Conservation (phyloP, 2,329 filamentous ascomycete species). For the Neurospora crassa region DNA sequence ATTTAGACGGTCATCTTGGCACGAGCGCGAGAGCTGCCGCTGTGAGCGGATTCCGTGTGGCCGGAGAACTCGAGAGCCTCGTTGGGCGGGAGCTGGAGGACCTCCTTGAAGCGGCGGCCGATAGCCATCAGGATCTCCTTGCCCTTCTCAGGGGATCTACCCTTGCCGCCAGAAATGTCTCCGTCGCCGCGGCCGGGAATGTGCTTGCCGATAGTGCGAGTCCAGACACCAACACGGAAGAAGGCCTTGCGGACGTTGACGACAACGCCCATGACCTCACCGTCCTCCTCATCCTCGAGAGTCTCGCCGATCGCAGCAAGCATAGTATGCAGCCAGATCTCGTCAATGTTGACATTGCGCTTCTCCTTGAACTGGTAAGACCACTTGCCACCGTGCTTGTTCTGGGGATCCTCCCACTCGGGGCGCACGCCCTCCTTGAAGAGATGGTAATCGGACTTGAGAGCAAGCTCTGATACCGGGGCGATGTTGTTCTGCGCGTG, state of each 20-base stretch:
- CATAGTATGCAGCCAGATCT: conserved; percentile 95
- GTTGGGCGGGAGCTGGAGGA: conserved; percentile 65
- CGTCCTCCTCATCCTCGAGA: conserved; percentile 86
- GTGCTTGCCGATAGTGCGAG: conserved; percentile 80
- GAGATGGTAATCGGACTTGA: conserved; percentile 98
- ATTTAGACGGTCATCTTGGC: conserved; percentile 78
- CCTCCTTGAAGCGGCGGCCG: conserved; percentile 85
- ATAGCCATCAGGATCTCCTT: conserved; percentile 77
- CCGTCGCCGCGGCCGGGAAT: conserved; percentile 67
- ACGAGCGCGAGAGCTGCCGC: conserved; percentile 90
- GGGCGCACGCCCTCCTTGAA: conserved; percentile 97
- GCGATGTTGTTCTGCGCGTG: conserved; percentile 89
- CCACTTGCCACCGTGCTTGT: conserved; percentile 99
- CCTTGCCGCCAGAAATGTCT: conserved; percentile 66
- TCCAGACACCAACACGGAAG: conserved; percentile 97
- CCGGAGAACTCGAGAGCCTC: conserved; percentile 92
- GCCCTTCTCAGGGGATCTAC: conserved; percentile 69
- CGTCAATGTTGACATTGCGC: conserved; percentile 82
- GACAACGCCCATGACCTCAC: conserved; percentile 98
- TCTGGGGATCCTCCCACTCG: conserved; percentile 97
- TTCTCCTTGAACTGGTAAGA: conserved; percentile 98
- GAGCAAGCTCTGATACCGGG: conserved; percentile 84
- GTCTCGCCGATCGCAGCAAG: conserved; percentile 95
- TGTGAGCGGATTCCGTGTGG: conserved; percentile 87
- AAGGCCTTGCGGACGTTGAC: conserved; percentile 98